A percentile compares a stretch with the other conserved stretches of the same genome.
Conservation (phyloP, 306 rosid species). For the Prinsepia uniflora region DNA sequence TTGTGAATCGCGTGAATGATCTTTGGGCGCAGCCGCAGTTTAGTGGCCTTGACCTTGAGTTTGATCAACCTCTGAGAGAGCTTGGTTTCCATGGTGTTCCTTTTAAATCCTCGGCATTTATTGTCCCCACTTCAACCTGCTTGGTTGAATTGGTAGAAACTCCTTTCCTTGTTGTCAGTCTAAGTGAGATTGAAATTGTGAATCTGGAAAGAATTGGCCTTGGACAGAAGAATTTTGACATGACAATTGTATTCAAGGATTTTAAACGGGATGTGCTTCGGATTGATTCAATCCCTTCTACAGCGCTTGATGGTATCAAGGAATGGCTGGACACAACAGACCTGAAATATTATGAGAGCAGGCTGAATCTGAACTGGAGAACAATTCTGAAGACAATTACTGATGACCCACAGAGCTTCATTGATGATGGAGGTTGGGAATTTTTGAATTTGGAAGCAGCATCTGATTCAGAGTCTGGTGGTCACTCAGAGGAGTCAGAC, state of each 20-base stretch:
- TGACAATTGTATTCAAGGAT: slow-evolving; percentile 90
- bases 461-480: slow-evolving; percentile 88
- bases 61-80: slow-evolving; percentile 96
- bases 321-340: slow-evolving; percentile 96
- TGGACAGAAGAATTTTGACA: slow-evolving; percentile 97
- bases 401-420: slow-evolving; percentile 88
- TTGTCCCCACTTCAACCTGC: slow-evolving; percentile 86
- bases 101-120: slow-evolving; percentile 76
- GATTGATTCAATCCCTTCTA: slow-evolving; percentile 86
- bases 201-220: slow-evolving; percentile 95
- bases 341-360: slow-evolving; percentile 89
- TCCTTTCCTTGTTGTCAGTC: slow-evolving; percentile 85
- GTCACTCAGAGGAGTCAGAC: slow-evolving; percentile 74
- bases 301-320: slow-evolving; percentile 88
- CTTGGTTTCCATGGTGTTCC: slow-evolving; percentile 98
- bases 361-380: slow-evolving; percentile 92
- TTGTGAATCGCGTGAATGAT: slow-evolving; percentile 84
- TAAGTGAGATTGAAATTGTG: slow-evolving; percentile 90
- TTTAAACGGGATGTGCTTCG: slow-evolving; percentile 87
- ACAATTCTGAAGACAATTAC: slow-evolving; percentile 92
- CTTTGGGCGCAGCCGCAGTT: slow-evolving; percentile 95
- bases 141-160: slow-evolving; percentile 87
- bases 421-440: slow-evolving; percentile 97
- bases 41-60: slow-evolving; percentile 73
- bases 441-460: slow-evolving; percentile 91